phyloP scores from a whole-genome alignment of 31 red algal species.

The Endocladia muricata region DNA sequence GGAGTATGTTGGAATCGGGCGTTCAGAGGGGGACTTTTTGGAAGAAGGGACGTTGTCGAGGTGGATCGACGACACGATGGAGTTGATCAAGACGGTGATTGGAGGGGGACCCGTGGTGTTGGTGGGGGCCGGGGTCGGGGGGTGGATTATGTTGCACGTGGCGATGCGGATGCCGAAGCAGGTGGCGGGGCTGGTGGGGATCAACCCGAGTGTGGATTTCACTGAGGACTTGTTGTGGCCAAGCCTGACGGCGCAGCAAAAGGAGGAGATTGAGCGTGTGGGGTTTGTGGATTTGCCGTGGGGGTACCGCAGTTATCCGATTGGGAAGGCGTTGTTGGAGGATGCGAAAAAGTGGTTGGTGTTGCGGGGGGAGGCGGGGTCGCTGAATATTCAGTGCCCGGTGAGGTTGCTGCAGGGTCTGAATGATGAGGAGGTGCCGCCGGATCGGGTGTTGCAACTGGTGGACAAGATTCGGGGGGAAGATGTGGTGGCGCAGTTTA shows the following conservation, averaged over 20 bases:
- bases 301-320: constrained; percentile 87
- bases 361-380: constrained; percentile 55
- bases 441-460: constrained; percentile 64
- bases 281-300: constrained; percentile 74
- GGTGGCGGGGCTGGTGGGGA: constrained; percentile 82
- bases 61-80: constrained; percentile 78
- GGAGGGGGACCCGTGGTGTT: constrained; percentile 68
- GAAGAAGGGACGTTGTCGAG: constrained; percentile 80
- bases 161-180: constrained; percentile 66
- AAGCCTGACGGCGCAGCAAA: constrained; percentile 56
- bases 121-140: constrained; percentile 89
- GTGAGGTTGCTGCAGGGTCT: constrained; percentile 92
- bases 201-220: constrained; percentile 92
- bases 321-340: constrained; percentile 85
- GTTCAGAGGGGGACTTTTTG: constrained; percentile 83
- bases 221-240: constrained; percentile 89
- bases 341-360: constrained; percentile 84
- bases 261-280: constrained; percentile 37
- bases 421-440: constrained; percentile 92
- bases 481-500: constrained; percentile 73
- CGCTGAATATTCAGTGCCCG: constrained; percentile 68
- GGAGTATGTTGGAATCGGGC: constrained; percentile 92
- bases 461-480: constrained; percentile 62
- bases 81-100: constrained; percentile 51
- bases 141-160: constrained; percentile 95